Percentiles rank a stretch among this genome's conserved stretches.
phyloP scores from a whole-genome alignment of 1,284 basidiomycete species.

The Ceratobasidium theobromae region DNA sequence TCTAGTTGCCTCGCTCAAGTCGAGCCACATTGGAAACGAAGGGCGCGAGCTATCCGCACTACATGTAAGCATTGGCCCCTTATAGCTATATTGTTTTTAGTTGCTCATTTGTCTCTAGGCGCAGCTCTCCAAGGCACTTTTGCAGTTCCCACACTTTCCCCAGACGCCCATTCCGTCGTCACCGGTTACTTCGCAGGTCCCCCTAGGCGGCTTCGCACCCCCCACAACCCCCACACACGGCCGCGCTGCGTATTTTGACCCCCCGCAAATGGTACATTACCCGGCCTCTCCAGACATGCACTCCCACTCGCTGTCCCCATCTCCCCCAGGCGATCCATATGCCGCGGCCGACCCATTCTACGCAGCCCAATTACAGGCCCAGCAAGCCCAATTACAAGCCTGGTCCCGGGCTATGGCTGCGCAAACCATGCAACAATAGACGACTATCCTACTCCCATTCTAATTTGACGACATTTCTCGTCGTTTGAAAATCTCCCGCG shows the following conservation, averaged over 20 bases:
- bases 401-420: conserved; percentile 18
- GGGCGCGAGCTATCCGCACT: conserved; percentile 35
- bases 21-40: conserved; percentile 35
- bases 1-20: conserved; percentile 34
- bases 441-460: neutral
- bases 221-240: conserved; percentile 30
- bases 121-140: conserved; percentile 34
- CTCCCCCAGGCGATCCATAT: neutral
- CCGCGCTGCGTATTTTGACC: conserved; percentile 11
- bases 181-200: neutral
- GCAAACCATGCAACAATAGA: conserved; percentile 2
- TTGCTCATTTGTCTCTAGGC: conserved; percentile 22
- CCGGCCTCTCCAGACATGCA: conserved; percentile 20
- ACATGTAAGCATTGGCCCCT: conserved; percentile 32
- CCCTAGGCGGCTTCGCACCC: conserved; percentile 19
- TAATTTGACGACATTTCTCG: conserved; percentile 9
- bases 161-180: conserved; percentile 31
- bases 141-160: conserved; percentile 33
- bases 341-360: conserved; percentile 16
- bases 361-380: conserved; percentile 9
- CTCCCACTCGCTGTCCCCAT: conserved; percentile 5
- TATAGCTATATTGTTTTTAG: neutral
- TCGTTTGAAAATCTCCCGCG: conserved; percentile 4
- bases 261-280: conserved; percentile 1
- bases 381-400: conserved; percentile 9